A percentile compares a stretch with the other conserved stretches of the same genome.
phyloP scores from a whole-genome alignment of 2,329 filamentous ascomycete genomes.

The Fusarium napiforme region DNA sequence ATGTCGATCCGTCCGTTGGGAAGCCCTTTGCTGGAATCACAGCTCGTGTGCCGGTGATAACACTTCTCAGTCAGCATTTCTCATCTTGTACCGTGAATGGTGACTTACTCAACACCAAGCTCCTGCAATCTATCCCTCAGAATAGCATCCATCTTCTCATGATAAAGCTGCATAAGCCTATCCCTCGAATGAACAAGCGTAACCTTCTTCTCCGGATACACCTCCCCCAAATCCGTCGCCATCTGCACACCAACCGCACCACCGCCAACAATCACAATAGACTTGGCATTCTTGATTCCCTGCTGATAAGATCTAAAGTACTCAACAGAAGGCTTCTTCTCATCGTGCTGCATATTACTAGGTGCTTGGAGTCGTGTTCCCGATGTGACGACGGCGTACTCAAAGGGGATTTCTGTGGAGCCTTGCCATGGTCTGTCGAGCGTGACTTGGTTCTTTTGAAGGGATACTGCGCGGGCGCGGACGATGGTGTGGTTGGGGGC shows the following conservation, averaged over 20 bases:
- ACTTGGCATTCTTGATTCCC: conserved; percentile 30
- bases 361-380: conserved; percentile 40
- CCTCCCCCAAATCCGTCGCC: conserved; percentile 42
- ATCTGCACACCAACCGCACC: conserved; percentile 43
- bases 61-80: not conserved
- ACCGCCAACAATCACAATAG: conserved; percentile 42
- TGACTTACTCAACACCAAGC: conserved; percentile 39
- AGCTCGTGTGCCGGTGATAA: conserved; percentile 38
- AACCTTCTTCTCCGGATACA: conserved; percentile 40
- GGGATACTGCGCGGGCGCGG: conserved; percentile 26
- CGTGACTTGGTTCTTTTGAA: conserved; percentile 34
- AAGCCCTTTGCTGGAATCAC: conserved; percentile 36
- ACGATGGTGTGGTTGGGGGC: conserved; percentile 35
- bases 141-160: conserved; percentile 41
- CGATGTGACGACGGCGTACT: conserved; percentile 38
- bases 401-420: conserved; percentile 37
- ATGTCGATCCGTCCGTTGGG: conserved; percentile 29
- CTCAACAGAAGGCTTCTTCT: conserved; percentile 32
- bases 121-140: conserved; percentile 32
- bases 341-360: conserved; percentile 40
- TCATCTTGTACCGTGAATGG: not conserved
- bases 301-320: conserved; percentile 41
- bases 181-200: conserved; percentile 42
- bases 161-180: conserved; percentile 41
- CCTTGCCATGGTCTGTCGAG: conserved; percentile 41